phyloP scores from a whole-genome alignment of 2,329 filamentous ascomycete genomes.

The Sporothrix inflata region DNA sequence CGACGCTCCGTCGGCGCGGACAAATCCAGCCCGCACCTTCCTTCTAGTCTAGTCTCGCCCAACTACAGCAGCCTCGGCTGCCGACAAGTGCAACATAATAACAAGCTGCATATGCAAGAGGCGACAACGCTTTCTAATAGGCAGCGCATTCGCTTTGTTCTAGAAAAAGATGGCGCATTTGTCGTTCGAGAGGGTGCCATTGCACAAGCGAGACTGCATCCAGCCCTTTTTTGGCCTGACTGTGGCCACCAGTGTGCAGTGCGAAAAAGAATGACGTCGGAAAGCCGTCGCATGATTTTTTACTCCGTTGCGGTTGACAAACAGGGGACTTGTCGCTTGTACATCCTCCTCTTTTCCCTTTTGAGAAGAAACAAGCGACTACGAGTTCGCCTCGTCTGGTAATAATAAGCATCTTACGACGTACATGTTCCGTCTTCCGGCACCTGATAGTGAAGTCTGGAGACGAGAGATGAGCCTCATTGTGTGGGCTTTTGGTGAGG shows the following conservation, averaged over 20 bases:
- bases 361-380: neutral
- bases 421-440: neutral
- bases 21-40: constrained; percentile 4
- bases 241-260: neutral
- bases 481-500: neutral
- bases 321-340: no score
- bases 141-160: neutral
- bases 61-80: neutral
- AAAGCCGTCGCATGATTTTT: neutral
- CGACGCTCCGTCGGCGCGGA: constrained; percentile 17
- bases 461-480: neutral
- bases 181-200: neutral
- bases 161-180: neutral
- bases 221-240: neutral
- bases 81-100: neutral
- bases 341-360: neutral
- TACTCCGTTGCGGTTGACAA: neutral
- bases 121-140: neutral
- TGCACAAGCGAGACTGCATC: neutral
- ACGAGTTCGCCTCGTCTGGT: neutral
- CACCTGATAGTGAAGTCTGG: neutral
- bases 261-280: no score
- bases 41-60: neutral
- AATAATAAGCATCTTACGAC: neutral
- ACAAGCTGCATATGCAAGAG: neutral